These are phyloP conservation scores for Lenzites betulinus DNA, from an alignment of 768 basidiomycete genomes.

Conservation along the genomic window DNA sequence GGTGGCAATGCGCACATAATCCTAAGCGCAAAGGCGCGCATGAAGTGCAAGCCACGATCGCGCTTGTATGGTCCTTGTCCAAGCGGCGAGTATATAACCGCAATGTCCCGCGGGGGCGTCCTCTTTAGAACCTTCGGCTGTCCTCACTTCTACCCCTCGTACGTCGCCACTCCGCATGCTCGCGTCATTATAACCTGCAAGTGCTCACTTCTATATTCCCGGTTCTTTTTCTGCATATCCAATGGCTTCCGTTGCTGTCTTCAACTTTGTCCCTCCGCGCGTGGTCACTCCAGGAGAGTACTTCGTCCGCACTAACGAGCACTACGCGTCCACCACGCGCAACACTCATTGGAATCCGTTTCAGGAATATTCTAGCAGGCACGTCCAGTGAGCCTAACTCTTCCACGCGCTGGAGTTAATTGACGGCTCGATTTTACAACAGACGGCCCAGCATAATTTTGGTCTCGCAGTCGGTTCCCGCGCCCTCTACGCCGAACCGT, in stretches of 20 bases:
- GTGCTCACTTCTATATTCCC: background rate
- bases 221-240: background rate
- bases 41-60: too few species aligned
- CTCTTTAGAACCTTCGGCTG: background rate
- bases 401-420: background rate
- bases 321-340: background rate
- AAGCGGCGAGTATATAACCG: background rate
- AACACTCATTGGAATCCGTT: conserved; percentile 2
- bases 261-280: background rate
- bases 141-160: background rate
- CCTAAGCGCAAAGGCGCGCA: too few species aligned
- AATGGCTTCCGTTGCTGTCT: background rate
- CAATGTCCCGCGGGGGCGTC: background rate
- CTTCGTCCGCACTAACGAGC: background rate
- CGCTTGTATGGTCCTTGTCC: background rate
- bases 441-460: too few species aligned
- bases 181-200: background rate
- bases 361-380: background rate
- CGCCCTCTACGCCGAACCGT: too few species aligned
- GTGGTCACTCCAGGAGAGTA: conserved; percentile 13
- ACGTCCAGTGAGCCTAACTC: background rate
- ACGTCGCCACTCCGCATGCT: background rate
- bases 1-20: background rate
- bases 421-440: too few species aligned
- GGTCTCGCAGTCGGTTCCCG: too few species aligned